Conservation (phyloP, 2,329 filamentous ascomycete genomes). For the Cercospora citrullina region DNA sequence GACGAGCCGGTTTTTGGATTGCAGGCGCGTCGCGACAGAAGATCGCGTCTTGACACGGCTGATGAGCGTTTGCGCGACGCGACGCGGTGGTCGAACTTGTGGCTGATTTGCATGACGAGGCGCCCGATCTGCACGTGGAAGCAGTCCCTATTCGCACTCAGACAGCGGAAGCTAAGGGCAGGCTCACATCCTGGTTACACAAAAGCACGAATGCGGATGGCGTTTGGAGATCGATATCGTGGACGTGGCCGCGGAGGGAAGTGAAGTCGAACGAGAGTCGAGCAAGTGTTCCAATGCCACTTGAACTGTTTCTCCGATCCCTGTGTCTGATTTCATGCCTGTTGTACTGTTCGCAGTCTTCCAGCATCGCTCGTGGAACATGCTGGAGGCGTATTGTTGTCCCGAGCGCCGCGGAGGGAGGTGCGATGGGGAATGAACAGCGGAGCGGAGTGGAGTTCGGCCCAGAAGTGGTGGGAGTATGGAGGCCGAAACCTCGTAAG, state of each 20-base stretch:
- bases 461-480: neutral
- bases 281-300: neutral
- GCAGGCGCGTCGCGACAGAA: neutral
- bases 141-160: constrained; percentile 7
- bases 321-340: neutral
- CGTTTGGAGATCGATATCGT: neutral
- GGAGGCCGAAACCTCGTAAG: too few relatives aligned
- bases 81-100: neutral
- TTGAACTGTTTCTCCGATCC: neutral
- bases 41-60: neutral
- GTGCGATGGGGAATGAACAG: neutral
- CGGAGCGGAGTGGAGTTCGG: neutral
- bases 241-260: neutral
- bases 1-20: neutral
- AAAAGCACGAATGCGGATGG: neutral
- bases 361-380: neutral
- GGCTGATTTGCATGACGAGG: neutral
- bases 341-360: neutral
- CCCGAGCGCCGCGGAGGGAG: neutral
- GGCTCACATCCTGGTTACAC: constrained; percentile 9
- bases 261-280: neutral
- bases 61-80: neutral
- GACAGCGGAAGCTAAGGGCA: constrained; percentile 7
- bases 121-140: constrained; percentile 6
- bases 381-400: neutral